These are phyloP conservation scores for Salvia splendens DNA, from an alignment of 257 asterid genomes.

Conservation along the genomic window DNA sequence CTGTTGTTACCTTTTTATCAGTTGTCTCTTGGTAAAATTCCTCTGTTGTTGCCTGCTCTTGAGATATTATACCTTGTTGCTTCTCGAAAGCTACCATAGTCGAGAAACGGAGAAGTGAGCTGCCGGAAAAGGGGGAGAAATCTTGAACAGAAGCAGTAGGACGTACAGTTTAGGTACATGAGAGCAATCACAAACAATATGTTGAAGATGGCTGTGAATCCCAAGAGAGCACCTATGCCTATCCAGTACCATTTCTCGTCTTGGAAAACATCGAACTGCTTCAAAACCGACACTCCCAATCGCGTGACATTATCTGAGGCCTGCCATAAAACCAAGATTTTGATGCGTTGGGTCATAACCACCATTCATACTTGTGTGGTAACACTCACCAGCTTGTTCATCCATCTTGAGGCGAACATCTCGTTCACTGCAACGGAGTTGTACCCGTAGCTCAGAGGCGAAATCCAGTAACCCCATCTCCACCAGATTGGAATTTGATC, in stretches of 20 bases:
- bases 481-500: constrained; percentile 66
- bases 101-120: background rate
- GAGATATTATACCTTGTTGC: constrained; percentile 52
- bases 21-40: constrained; percentile 39
- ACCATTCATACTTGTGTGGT: constrained; percentile 8
- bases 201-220: constrained; percentile 53
- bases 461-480: constrained; percentile 73
- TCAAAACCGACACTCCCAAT: constrained; percentile 48
- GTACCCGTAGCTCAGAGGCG: constrained; percentile 59
- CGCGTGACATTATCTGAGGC: constrained; percentile 38
- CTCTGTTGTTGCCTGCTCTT: constrained; percentile 50
- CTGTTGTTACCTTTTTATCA: constrained; percentile 3
- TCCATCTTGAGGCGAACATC: constrained; percentile 66
- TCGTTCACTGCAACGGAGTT: constrained; percentile 59
- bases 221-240: constrained; percentile 58
- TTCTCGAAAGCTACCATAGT: constrained; percentile 47
- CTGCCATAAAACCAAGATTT: constrained; percentile 35
- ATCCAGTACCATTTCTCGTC: constrained; percentile 68
- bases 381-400: constrained; percentile 45
- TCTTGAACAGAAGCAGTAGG: constrained; percentile 6
- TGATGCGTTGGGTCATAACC: background rate
- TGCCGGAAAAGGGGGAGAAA: background rate
- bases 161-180: constrained; percentile 60
- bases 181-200: constrained; percentile 57
- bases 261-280: constrained; percentile 44